Evolutionary conservation across 805 yeast genomes (phyloP), one percentile per base, ranked within the genome.

Genomic region (Candida morakotiae): DNA sequence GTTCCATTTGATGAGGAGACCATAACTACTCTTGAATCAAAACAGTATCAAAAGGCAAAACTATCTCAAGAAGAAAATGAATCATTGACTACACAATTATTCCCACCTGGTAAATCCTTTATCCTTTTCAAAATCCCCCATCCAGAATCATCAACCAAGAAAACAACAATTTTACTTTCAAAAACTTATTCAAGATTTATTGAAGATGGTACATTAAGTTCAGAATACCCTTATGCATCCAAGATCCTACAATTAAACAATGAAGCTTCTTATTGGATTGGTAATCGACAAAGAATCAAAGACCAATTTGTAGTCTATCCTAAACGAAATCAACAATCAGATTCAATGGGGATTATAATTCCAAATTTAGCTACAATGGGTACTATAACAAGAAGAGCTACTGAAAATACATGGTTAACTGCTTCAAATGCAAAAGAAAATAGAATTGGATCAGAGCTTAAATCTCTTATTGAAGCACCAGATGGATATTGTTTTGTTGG

Each of bases 371-470:
- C 87, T 6, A 76, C 96, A 2, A 93, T 93, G 96, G 99, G 99
- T 1, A 94, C 99, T 0, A 81, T 93, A 6, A 93, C 99, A 0
- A 70, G 98, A 48, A 71, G 99, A 46, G 96, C 98, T 2, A 96
- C 93, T 2, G 99, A 93, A 55, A 87, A 87, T 44, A 87, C 97
- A 0, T 93, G 99, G 99, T 64, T 93, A 24, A 93, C 99, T 0
- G 98, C 98, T 0, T 85, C 96, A 1, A 94, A 94, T 61, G 95
- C 96, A 1, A 93, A 94, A 52, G 67, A 67, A 45, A 76, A 77
- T 31, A 67, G 97, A 43, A 77, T 94, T 31, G 99, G 99, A 0
- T 88, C 97, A 1, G 99, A 93, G 55, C 67, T 94, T 43, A 93
- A 94, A 58, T 79, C 96, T 0, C 77, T 87, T 67, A 69, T 93